A percentile compares a stretch with the other conserved stretches of the same genome.
These are phyloP conservation scores for Rhodomyrtus psidioides DNA, from an alignment of 441 rosid genomes.

Conservation along the genomic window DNA sequence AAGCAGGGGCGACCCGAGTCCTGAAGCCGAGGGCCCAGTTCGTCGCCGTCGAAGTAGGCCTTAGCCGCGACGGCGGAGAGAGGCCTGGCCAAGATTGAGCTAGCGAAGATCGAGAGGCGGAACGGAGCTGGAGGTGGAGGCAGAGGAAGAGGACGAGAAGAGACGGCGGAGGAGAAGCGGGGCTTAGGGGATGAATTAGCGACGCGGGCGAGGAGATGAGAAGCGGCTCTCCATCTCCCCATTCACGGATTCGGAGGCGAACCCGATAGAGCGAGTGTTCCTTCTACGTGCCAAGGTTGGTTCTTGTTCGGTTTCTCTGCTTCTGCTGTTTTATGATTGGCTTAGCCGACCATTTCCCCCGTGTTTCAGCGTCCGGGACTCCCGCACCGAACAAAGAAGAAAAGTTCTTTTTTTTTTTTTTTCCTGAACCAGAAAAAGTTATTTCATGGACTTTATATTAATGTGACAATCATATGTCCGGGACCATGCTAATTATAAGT, in stretches of 20 bases:
- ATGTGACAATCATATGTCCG: not conserved
- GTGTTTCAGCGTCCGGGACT: not conserved
- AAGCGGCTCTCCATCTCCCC: constrained; percentile 73
- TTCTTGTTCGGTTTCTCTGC: not conserved
- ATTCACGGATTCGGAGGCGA: constrained; percentile 27
- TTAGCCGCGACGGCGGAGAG: constrained; percentile 61
- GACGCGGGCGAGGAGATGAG: constrained; percentile 35
- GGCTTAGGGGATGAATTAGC: constrained; percentile 1
- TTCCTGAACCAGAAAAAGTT: not conserved
- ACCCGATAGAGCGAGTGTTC: not conserved
- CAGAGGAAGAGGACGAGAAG: not conserved
- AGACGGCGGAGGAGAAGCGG: not conserved
- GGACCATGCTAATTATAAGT: not conserved
- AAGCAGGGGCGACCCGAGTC: constrained; percentile 26
- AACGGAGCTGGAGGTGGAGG: not conserved
- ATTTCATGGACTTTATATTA: not conserved
- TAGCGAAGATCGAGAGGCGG: not conserved
- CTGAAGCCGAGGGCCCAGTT: constrained; percentile 42
- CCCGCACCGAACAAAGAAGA: not conserved
- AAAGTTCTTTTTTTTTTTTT: not conserved
- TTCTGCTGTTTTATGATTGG: not conserved
- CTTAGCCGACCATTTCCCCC: not conserved
- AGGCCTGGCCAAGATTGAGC: constrained; percentile 12
- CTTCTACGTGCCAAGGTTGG: not conserved
- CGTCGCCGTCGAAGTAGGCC: constrained; percentile 35